Evolutionary conservation across 2,329 filamentous ascomycete species (phyloP).

Genomic region (Domatiomyces globalis): DNA sequence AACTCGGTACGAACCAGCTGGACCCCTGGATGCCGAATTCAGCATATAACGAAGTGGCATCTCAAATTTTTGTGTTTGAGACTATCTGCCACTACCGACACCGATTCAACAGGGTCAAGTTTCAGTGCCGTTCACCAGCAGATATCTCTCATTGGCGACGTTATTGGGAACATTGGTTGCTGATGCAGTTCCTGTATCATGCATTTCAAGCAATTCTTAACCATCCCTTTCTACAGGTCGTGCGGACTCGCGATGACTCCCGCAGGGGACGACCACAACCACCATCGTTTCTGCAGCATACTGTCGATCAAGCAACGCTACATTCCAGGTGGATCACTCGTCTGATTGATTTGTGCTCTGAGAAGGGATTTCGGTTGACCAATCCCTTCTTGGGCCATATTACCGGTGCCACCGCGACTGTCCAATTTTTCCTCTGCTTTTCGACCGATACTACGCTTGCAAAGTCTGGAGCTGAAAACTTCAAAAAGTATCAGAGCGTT

Average conservation of each 20-base stretch:
- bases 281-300: slow-evolving; percentile 15
- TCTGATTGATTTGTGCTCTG: slow-evolving; percentile 8
- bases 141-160: slow-evolving; percentile 5
- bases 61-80: slow-evolving; percentile 12
- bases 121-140: slow-evolving; percentile 3
- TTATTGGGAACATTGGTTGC: slow-evolving; percentile 14
- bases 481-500: slow-evolving; percentile 7
- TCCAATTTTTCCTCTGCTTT: slow-evolving; percentile 11
- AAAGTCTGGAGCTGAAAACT: slow-evolving; percentile 6
- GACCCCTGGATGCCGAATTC: slow-evolving; percentile 11
- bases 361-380: slow-evolving; percentile 7
- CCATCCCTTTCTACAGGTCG: slow-evolving; percentile 14
- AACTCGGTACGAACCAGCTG: slow-evolving; percentile 5
- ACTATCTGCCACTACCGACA: slow-evolving; percentile 11
- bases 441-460: slow-evolving; percentile 10
- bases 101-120: slow-evolving; percentile 10
- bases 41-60: slow-evolving; percentile 11
- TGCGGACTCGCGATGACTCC: slow-evolving; percentile 4
- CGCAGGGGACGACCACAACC: slow-evolving; percentile 8
- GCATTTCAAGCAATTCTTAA: slow-evolving; percentile 12
- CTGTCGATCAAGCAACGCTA: slow-evolving; percentile 11
- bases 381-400: slow-evolving; percentile 14
- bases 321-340: slow-evolving; percentile 12
- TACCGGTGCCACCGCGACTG: slow-evolving; percentile 9
- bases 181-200: slow-evolving; percentile 13